Conservation (phyloP, 345 rosid species). For the Tarenaya hassleriana region DNA sequence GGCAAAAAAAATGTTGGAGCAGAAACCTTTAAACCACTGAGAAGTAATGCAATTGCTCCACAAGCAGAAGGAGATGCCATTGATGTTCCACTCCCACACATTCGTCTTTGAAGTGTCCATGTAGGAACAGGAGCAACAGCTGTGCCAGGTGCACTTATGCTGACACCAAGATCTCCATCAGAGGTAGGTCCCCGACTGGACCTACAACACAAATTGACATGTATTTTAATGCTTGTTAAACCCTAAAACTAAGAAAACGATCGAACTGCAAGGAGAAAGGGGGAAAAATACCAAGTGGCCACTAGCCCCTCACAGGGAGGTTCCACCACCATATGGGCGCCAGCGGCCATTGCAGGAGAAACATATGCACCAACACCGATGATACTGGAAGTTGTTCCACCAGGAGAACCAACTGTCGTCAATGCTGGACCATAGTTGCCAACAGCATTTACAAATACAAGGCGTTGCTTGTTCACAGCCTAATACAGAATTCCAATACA, state of each 20-base stretch:
- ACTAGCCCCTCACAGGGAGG: constrained; percentile 90
- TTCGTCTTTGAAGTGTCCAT: constrained; percentile 96
- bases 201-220: constrained; percentile 47
- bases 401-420: constrained; percentile 96
- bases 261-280: constrained; percentile 16
- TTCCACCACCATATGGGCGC: constrained; percentile 80
- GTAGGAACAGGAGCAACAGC: constrained; percentile 99
- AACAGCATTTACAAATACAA: constrained; percentile 91
- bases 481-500: constrained; percentile 29
- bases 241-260: constrained; percentile 22
- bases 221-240: constrained; percentile 18
- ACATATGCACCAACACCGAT: constrained; percentile 97
- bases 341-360: constrained; percentile 98
- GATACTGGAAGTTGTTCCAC: constrained; percentile 92
- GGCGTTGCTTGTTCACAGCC: constrained; percentile 84
- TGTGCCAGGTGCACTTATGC: constrained; percentile 96
- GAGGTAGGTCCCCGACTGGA: constrained; percentile 96
- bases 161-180: constrained; percentile 97
- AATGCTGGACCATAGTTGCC: constrained; percentile 98
- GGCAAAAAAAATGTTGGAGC: constrained; percentile 17
- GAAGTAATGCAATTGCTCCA: constrained; percentile 85
- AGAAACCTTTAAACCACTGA: constrained; percentile 93
- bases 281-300: constrained; percentile 66
- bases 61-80: constrained; percentile 99
- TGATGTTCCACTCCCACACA: constrained; percentile 99